These are phyloP conservation scores for Phaffomyces thermotolerans DNA, from an alignment of 805 yeast genomes.

Conservation along the genomic window DNA sequence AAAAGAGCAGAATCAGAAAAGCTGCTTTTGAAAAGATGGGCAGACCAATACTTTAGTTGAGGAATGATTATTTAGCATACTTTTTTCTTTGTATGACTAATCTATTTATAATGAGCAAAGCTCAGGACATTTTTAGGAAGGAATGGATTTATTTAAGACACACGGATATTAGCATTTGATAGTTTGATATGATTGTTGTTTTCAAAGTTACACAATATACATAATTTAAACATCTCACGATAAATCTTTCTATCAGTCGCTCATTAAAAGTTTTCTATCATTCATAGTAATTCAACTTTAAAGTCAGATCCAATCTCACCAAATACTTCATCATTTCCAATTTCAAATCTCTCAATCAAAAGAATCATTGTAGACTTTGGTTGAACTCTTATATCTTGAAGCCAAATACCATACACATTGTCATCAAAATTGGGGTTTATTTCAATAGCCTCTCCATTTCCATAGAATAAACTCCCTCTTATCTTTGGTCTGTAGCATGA, in stretches of 20 bases:
- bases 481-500: slow-evolving; percentile 38
- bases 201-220: background rate
- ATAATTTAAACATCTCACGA: background rate
- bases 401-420: slow-evolving; percentile 37
- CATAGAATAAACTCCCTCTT: slow-evolving; percentile 37
- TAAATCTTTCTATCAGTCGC: too few relatives aligned
- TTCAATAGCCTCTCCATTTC: slow-evolving; percentile 40
- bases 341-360: slow-evolving; percentile 43
- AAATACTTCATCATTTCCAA: slow-evolving; percentile 33
- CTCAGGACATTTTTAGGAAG: background rate
- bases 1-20: slow-evolving; percentile 30
- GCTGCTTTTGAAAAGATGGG: slow-evolving; percentile 42
- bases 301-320: slow-evolving; percentile 33
- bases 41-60: slow-evolving; percentile 27
- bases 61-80: background rate
- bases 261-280: background rate
- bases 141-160: background rate
- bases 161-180: background rate
- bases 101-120: too few relatives aligned
- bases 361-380: slow-evolving; percentile 28
- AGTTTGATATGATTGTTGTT: background rate
- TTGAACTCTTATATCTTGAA: slow-evolving; percentile 4
- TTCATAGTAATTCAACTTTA: slow-evolving; percentile 7
- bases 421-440: slow-evolving; percentile 32
- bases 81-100: background rate